phyloP scores from a whole-genome alignment of 2,329 filamentous ascomycete genomes.

The Penicillium glabrum region DNA sequence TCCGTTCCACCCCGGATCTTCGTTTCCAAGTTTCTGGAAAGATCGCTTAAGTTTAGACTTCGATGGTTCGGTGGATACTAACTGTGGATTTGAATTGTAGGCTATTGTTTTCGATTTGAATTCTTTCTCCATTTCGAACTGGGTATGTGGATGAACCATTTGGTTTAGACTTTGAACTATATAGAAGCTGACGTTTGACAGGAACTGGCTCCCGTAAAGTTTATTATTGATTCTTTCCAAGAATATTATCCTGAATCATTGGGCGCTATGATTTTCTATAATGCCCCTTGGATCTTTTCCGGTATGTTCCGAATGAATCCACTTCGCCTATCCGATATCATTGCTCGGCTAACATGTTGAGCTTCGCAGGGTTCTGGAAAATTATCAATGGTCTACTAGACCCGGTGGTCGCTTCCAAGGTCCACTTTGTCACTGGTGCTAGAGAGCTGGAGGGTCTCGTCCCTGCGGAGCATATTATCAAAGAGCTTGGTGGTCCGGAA shows the following conservation, averaged over 20 bases:
- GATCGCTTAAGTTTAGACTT: background rate
- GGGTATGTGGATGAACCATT: slow-evolving; percentile 55
- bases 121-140: slow-evolving; percentile 85
- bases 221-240: slow-evolving; percentile 98
- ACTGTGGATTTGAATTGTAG: slow-evolving; percentile 45
- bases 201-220: slow-evolving; percentile 92
- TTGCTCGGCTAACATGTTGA: background rate
- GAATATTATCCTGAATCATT: slow-evolving; percentile 94
- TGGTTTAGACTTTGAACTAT: background rate
- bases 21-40: background rate
- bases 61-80: background rate
- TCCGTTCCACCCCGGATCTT: background rate
- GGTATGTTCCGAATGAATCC: background rate
- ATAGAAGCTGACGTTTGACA: slow-evolving; percentile 25
- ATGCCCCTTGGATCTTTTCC: slow-evolving; percentile 60
- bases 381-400: slow-evolving; percentile 14
- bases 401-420: slow-evolving; percentile 11
- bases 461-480: slow-evolving; percentile 13
- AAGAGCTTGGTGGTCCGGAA: slow-evolving; percentile 13
- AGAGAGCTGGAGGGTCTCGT: slow-evolving; percentile 14
- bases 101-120: slow-evolving; percentile 93
- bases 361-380: slow-evolving; percentile 16
- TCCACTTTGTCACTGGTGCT: slow-evolving; percentile 13
- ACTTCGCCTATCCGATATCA: background rate
- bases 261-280: slow-evolving; percentile 88